Conservation (phyloP, 2,329 filamentous ascomycete genomes). For the Arthrobotrys entomopaga region DNA sequence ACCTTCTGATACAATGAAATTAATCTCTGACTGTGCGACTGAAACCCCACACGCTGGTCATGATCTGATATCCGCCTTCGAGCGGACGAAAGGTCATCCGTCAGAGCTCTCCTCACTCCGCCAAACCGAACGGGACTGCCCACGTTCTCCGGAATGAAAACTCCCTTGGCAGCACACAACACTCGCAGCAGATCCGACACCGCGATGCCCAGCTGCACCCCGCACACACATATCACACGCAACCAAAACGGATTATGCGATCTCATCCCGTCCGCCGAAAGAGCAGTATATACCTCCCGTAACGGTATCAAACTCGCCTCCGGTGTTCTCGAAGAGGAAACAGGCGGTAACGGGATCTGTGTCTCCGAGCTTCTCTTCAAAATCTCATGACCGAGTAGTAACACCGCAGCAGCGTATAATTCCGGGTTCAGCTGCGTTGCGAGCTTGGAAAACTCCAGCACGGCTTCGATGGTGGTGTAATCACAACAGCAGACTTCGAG, state of each 20-base stretch:
- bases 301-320: slow-evolving; percentile 24
- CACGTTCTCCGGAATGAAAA: slow-evolving; percentile 24
- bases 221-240: slow-evolving; percentile 40
- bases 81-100: slow-evolving; percentile 15
- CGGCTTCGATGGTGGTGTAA: slow-evolving; percentile 14
- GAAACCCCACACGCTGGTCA: slow-evolving; percentile 17
- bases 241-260: slow-evolving; percentile 48
- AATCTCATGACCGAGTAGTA: slow-evolving; percentile 30
- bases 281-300: slow-evolving; percentile 15
- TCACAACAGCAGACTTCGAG: slow-evolving; percentile 44
- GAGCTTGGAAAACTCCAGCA: slow-evolving; percentile 23
- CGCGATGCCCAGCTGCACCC: slow-evolving; percentile 35
- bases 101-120: slow-evolving; percentile 20
- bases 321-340: background rate
- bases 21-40: slow-evolving; percentile 20
- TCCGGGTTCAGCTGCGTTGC: slow-evolving; percentile 19
- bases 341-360: slow-evolving; percentile 6
- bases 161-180: slow-evolving; percentile 24
- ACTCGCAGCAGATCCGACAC: slow-evolving; percentile 34
- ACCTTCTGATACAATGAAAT: slow-evolving; percentile 33
- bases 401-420: slow-evolving; percentile 29
- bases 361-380: slow-evolving; percentile 9
- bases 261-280: slow-evolving; percentile 29
- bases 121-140: slow-evolving; percentile 14
- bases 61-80: slow-evolving; percentile 14